Evolutionary conservation across 495 filamentous ascomycete species (phyloP), one percentile per base, ranked within the genome.

Genomic region (Diplogelasinospora grovesii): DNA sequence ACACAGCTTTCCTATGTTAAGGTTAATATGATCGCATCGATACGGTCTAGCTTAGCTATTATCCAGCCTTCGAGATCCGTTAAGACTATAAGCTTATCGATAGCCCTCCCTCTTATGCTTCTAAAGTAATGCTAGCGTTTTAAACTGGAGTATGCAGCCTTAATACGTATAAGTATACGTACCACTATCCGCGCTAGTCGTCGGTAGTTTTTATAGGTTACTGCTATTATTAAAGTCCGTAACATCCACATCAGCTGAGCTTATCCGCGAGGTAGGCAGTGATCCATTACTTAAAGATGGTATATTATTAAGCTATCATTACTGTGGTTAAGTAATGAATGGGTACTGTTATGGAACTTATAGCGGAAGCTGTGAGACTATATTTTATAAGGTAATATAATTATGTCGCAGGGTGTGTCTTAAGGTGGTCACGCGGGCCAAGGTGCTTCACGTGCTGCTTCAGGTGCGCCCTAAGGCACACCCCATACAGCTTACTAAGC

Each of bases 111-210:
- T 83, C 69, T 95, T 95, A 70, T 98, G 92, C 63, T 89, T 90
- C 59, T 96, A 87, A 18, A 98, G 76, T 56, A 88, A 82, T 19
- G 78, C 73, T 8, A 86, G 83, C 5, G 85, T 84, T 41, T 93
- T 84, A 56, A 98, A 98, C 40, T 93, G 86, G 40, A 78, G 73
- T 0, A 81, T 81, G 58, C 92, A 98, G 33, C 86, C 86, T 59
- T 89, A 86, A 52, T 95, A 93, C 10, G 87, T 93, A 61, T 92
- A 98, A 14, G 87, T 89, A 71, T 96, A 98, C 1, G 87, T 93
- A 9, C 90, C 92, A 21, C 79, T 73, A 50, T 90, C 83, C 1
- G 90, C 83, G 9, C 68, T 71, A 1, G 84, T 78, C 22, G 80
- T 70, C 2, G 61, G 54, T 3, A 86, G 86, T 30, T 75, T 73